phyloP scores from a whole-genome alignment of 768 basidiomycete genomes.

The Rhizopogon vinicolor region DNA sequence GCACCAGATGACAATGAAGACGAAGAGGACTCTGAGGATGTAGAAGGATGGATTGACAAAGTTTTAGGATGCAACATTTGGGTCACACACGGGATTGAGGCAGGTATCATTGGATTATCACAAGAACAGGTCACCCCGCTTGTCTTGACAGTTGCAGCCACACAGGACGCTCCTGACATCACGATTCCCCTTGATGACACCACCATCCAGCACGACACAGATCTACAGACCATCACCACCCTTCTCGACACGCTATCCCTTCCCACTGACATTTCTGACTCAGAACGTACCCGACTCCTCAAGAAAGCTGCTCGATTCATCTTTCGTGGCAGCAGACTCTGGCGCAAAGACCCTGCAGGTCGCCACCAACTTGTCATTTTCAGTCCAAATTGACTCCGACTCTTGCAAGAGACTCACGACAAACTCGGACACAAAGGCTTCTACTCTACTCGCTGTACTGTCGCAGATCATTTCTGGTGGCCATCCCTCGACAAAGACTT shows the following conservation, averaged over 20 bases:
- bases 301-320: constrained; percentile 10
- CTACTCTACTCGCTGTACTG: constrained; percentile 10
- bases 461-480: constrained; percentile 14
- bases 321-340: constrained; percentile 9
- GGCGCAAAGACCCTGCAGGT: constrained; percentile 14
- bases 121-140: too few relatives aligned
- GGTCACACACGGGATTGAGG: neutral
- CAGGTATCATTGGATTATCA: too few relatives aligned
- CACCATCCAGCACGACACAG: neutral
- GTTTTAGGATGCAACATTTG: neutral
- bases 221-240: neutral
- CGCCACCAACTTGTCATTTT: constrained; percentile 19
- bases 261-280: neutral
- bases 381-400: neutral
- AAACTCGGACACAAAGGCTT: constrained; percentile 25
- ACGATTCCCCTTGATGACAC: neutral
- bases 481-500: constrained; percentile 16
- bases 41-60: neutral
- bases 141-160: too few relatives aligned
- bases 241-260: neutral
- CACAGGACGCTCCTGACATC: too few relatives aligned
- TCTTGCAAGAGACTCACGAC: constrained; percentile 24
- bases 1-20: constrained; percentile 9
- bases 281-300: neutral
- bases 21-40: too few relatives aligned